phyloP scores from a whole-genome alignment of 2,329 filamentous ascomycete species.

The Onygenales sp. region DNA sequence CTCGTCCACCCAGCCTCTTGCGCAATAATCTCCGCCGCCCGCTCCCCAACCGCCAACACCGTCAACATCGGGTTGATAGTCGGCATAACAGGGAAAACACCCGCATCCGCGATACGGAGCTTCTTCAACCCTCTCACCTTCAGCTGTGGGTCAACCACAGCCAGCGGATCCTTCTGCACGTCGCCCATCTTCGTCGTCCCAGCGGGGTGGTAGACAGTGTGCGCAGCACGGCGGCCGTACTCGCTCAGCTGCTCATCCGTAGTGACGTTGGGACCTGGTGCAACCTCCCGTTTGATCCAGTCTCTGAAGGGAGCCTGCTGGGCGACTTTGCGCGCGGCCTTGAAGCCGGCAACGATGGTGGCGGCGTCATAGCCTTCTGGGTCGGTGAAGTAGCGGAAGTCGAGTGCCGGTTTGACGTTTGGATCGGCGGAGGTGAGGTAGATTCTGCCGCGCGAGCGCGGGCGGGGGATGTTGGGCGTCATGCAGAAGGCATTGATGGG shows the following conservation, averaged over 20 bases:
- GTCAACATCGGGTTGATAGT: slow-evolving; percentile 88
- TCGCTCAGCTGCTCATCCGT: slow-evolving; percentile 72
- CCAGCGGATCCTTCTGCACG: slow-evolving; percentile 54
- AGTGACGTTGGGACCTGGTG: slow-evolving; percentile 62
- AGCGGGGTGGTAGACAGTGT: slow-evolving; percentile 84
- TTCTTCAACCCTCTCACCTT: slow-evolving; percentile 63
- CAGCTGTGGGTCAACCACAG: slow-evolving; percentile 70
- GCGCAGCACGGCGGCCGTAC: slow-evolving; percentile 70
- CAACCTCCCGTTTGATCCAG: slow-evolving; percentile 76
- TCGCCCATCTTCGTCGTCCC: slow-evolving; percentile 90
- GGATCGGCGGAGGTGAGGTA: slow-evolving; percentile 71
- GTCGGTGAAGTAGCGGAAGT: slow-evolving; percentile 86
- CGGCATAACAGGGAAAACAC: slow-evolving; percentile 80
- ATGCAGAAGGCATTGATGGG: slow-evolving; percentile 79
- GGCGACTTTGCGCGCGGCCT: slow-evolving; percentile 67
- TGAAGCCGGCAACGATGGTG: slow-evolving; percentile 67
- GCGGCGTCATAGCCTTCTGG: slow-evolving; percentile 76
- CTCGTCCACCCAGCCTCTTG: slow-evolving; percentile 60
- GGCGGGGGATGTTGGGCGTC: slow-evolving; percentile 82
- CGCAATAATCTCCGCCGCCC: slow-evolving; percentile 73
- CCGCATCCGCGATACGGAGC: slow-evolving; percentile 73
- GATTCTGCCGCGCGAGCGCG: slow-evolving; percentile 65
- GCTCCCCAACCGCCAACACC: slow-evolving; percentile 73
- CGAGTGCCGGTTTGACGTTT: slow-evolving; percentile 67
- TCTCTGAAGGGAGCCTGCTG: slow-evolving; percentile 66